Evolutionary conservation across 345 rosid genomes (phyloP), one percentile per base, ranked within the genome.

Genomic region (Eutrema yunnanense): DNA sequence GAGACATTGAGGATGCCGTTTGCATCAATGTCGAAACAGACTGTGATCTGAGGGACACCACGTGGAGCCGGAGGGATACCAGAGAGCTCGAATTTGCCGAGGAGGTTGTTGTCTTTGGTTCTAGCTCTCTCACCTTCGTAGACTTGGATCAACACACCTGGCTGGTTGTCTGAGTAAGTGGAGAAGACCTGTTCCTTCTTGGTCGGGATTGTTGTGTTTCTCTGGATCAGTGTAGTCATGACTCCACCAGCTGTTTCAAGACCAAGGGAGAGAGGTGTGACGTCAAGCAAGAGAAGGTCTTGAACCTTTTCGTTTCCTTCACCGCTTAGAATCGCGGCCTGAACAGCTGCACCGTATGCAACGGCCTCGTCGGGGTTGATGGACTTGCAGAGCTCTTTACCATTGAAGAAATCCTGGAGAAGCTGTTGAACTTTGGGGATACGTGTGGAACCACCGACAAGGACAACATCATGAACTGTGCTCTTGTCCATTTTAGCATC

Each of bases 291-390:
- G 6, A 59, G 48, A 59, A 59, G 48, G 43, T 59, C 64, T 59
- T 59, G 33, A 1, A 59, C 64, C 48, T 59, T 59, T 12, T 41
- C 65, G 34, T 60, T 60, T 12, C 78, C 81, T 76, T 75, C 79
- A 5, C 79, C 74, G 3, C 70, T 75, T 67, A 63, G 64, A 30
- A 75, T 75, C 11, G 69, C 79, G n/a, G 81, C 86, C 68, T 84
- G 88, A 38, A 84, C 88, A 7, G 86, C 86, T 59, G 86, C 88
- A 71, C 88, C 88, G 71, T 84, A 84, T 11, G 88, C 86, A 65
- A 84, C 88, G 13, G 86, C 88, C 73, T 84, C 86, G 8, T 84
- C 88, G n/a, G 80, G 81, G 65, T 69, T 80, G 1, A 59, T 59
- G 1, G 64, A 59, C 48, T 59, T 59, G 48, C 47, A 60, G 7